A percentile compares a stretch with the other conserved stretches of the same genome.
Conservation (phyloP, 1,284 basidiomycete genomes). For the Pterulicium gracile region DNA sequence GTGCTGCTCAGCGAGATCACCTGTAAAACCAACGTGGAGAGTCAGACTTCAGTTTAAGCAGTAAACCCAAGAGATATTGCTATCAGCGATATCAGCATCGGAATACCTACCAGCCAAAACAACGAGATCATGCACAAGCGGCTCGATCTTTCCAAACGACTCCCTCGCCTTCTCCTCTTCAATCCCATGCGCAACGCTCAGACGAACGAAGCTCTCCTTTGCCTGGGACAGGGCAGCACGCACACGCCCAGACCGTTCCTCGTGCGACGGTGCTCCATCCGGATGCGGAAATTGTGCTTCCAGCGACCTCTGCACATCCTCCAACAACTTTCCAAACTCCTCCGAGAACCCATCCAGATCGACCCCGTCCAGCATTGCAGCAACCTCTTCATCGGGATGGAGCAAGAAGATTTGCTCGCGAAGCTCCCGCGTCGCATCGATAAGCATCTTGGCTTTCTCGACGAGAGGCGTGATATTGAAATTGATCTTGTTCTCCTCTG, state of each 20-base stretch:
- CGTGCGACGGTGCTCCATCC: constrained; percentile 14
- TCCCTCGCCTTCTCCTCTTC: constrained; percentile 9
- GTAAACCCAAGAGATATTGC: no score
- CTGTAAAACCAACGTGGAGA: no score
- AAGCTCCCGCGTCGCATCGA: no score
- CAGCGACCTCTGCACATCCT: constrained; percentile 10
- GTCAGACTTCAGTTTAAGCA: no score
- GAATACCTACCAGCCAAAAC: constrained; percentile 7
- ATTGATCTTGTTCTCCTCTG: no score
- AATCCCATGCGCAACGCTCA: constrained; percentile 10
- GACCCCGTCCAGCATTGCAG: no score
- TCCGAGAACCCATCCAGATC: neutral
- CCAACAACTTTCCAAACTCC: neutral
- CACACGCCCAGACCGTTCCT: constrained; percentile 10
- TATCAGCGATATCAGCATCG: neutral
- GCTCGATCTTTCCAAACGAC: neutral
- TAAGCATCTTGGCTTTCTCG: no score
- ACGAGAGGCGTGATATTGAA: no score
- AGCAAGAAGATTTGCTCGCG: no score
- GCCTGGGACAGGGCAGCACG: constrained; percentile 6
- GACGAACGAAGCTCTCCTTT: constrained; percentile 7
- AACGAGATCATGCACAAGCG: neutral
- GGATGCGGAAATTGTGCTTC: constrained; percentile 14
- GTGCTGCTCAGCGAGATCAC: constrained; percentile 19
- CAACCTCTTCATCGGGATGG: no score